phyloP scores from a whole-genome alignment of 176 grass and related monocot genomes.

The Raddia guianensis region DNA sequence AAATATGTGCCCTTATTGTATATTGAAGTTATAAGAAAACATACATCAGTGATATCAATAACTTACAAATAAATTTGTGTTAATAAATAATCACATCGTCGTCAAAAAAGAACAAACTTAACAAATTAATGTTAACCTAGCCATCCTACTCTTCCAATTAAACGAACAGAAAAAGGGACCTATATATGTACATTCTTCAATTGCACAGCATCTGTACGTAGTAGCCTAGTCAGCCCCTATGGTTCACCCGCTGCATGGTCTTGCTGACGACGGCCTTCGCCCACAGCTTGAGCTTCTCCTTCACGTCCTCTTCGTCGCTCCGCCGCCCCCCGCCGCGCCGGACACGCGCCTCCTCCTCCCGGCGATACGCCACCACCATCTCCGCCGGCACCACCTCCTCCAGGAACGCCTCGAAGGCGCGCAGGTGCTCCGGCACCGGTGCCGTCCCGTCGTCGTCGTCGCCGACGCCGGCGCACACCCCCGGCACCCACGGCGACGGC shows the following conservation, averaged over 20 bases:
- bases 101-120: neutral
- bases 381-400: constrained; percentile 48
- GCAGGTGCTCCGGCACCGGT: constrained; percentile 43
- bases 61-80: neutral
- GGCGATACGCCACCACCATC: constrained; percentile 38
- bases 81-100: neutral
- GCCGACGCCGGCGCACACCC: neutral
- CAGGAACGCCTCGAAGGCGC: constrained; percentile 50
- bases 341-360: constrained; percentile 28
- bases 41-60: neutral
- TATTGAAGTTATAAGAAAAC: neutral
- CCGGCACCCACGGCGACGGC: neutral
- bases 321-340: constrained; percentile 17
- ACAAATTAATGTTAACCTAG: neutral
- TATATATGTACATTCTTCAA: neutral
- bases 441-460: neutral
- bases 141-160: neutral
- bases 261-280: constrained; percentile 45
- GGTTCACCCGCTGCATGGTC: neutral
- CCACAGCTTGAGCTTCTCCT: constrained; percentile 67
- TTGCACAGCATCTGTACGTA: neutral
- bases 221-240: neutral
- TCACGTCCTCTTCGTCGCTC: constrained; percentile 34
- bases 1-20: neutral
- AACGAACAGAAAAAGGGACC: neutral